Conservation (phyloP, 345 rosid species). For the Garcia nutans region DNA sequence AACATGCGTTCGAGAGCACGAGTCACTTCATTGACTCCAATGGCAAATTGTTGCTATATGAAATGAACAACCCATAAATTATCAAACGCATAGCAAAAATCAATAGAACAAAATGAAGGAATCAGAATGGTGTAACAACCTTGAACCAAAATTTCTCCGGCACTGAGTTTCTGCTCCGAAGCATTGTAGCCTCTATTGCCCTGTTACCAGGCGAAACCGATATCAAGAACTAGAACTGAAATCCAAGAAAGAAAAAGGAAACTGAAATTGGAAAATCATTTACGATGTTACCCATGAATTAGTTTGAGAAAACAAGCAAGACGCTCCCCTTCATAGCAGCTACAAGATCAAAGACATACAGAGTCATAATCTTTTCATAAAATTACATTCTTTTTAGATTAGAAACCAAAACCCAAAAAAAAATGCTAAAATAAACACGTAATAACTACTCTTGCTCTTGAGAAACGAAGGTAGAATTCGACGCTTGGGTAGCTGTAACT, state of each 20-base stretch:
- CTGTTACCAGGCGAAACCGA: constrained; percentile 24
- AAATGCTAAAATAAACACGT: neutral
- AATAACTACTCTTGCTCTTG: constrained; percentile 26
- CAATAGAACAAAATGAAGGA: neutral
- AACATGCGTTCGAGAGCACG: constrained; percentile 73
- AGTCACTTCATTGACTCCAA: constrained; percentile 88
- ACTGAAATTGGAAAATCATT: neutral
- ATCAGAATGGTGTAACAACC: constrained; percentile 27
- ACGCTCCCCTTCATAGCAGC: constrained; percentile 59
- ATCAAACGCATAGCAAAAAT: neutral
- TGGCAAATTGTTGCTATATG: constrained; percentile 66
- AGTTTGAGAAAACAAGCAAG: constrained; percentile 47
- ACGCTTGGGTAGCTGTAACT: constrained; percentile 4
- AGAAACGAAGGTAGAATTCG: constrained; percentile 13
- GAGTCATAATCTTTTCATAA: neutral
- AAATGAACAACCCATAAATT: neutral
- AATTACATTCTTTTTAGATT: neutral
- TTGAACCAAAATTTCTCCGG: constrained; percentile 81
- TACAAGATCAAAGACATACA: constrained; percentile 1
- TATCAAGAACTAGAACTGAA: neutral
- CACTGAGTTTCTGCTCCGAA: constrained; percentile 42
- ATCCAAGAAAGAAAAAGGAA: neutral
- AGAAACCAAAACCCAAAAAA: too few relatives aligned
- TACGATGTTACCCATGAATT: constrained; percentile 43
- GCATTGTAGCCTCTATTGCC: constrained; percentile 48